These are phyloP conservation scores for Venturia oleaginea DNA, from an alignment of 2,329 filamentous ascomycete genomes.

Conservation along the genomic window DNA sequence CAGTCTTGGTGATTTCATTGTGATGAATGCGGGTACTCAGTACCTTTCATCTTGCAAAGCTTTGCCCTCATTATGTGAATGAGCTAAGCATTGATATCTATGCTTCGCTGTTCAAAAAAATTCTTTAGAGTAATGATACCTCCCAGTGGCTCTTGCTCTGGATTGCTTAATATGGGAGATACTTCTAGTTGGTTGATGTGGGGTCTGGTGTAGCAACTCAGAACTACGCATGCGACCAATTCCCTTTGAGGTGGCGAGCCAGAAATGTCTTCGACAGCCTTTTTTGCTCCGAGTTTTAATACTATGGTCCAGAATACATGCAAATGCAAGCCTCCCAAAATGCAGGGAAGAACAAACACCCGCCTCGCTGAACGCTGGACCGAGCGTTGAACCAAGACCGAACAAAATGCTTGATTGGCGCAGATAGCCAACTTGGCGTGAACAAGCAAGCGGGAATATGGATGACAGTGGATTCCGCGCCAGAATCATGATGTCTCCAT, in stretches of 20 bases:
- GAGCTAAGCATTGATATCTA: too few species aligned
- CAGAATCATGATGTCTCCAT: background rate
- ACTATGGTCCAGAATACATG: too few species aligned
- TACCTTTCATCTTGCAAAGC: too few species aligned
- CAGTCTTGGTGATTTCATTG: background rate
- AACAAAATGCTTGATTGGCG: background rate
- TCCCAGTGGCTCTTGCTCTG: background rate
- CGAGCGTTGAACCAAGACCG: background rate
- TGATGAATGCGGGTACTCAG: background rate
- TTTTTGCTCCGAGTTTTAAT: too few species aligned
- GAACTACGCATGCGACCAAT: background rate
- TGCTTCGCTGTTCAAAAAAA: too few species aligned
- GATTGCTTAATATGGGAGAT: background rate
- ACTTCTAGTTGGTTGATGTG: background rate
- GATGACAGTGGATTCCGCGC: background rate
- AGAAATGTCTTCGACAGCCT: too few species aligned
- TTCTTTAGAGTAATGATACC: too few species aligned
- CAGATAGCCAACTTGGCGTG: background rate
- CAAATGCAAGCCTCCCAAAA: background rate
- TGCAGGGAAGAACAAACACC: background rate
- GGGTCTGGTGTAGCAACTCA: background rate
- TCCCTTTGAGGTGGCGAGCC: background rate
- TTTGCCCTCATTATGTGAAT: too few species aligned
- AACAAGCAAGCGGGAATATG: background rate
- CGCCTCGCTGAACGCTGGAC: background rate